phyloP scores from a whole-genome alignment of 2,329 filamentous ascomycete genomes.

The Endothia cerciana region DNA sequence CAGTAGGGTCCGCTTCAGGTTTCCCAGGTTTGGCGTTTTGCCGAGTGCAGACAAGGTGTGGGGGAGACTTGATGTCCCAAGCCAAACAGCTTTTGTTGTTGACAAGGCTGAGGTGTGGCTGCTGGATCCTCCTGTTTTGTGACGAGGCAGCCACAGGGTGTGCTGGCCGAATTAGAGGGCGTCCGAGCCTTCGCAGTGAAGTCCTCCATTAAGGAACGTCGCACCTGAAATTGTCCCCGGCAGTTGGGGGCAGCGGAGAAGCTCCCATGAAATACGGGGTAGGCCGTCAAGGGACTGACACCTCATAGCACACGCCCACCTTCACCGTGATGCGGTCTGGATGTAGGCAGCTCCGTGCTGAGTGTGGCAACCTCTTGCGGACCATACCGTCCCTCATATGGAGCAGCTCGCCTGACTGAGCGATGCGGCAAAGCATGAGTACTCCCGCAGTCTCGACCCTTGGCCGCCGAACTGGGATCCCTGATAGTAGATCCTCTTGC shows the following conservation, averaged over 20 bases:
- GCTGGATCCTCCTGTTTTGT: slow-evolving; percentile 15
- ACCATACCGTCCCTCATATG: not conserved
- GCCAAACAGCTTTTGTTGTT: not conserved
- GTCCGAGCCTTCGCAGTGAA: not conserved
- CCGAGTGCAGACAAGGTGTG: slow-evolving; percentile 1
- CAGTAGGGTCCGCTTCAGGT: slow-evolving; percentile 20
- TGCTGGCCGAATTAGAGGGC: not conserved
- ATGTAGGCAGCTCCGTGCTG: not conserved
- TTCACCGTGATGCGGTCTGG: not conserved
- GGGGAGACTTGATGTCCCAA: not conserved
- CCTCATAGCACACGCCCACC: not conserved
- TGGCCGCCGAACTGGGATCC: not conserved
- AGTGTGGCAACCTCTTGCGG: not conserved
- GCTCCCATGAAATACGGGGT: slow-evolving; percentile 3
- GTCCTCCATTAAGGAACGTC: not conserved
- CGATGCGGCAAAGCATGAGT: not conserved
- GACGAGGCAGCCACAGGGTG: slow-evolving; percentile 4
- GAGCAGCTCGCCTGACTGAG: not conserved
- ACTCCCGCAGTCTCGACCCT: not conserved
- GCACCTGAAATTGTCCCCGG: not conserved
- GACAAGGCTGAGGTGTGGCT: slow-evolving; percentile 13
- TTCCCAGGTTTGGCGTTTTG: slow-evolving; percentile 3
- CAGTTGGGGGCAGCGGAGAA: not conserved
- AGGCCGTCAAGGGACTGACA: not conserved
- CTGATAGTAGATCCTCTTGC: not conserved